Conservation (phyloP, 306 rosid species). For the Mimosa bimucronata region DNA sequence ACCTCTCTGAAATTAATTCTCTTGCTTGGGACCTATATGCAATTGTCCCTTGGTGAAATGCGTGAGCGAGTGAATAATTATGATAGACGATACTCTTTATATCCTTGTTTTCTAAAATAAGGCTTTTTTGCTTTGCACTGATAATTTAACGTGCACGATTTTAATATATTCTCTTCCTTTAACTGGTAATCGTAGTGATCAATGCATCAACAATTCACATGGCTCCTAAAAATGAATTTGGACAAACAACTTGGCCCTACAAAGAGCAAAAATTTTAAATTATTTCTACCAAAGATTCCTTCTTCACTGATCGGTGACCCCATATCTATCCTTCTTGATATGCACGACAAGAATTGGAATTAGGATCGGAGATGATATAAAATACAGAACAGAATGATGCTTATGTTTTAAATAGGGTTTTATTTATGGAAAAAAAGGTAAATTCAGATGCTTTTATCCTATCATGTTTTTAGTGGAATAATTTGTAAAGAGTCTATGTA, state of each 20-base stretch:
- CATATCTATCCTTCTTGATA: constrained; percentile 46
- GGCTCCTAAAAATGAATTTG: constrained; percentile 41
- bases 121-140: constrained; percentile 29
- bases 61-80: constrained; percentile 51
- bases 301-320: constrained; percentile 43
- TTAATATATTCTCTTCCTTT: constrained; percentile 28
- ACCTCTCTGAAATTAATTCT: too few species aligned
- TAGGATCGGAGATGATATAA: not conserved
- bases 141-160: constrained; percentile 7
- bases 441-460: not conserved
- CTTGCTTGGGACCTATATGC: too few species aligned
- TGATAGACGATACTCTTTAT: constrained; percentile 43
- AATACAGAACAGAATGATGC: not conserved
- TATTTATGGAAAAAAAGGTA: not conserved
- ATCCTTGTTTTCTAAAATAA: constrained; percentile 37
- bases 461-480: not conserved
- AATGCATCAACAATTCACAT: constrained; percentile 46
- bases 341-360: constrained; percentile 34
- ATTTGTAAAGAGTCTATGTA: not conserved
- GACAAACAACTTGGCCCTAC: constrained; percentile 44
- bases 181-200: constrained; percentile 19
- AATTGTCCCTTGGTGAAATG: too few species aligned
- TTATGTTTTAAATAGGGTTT: not conserved
- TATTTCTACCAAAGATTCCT: constrained; percentile 54
- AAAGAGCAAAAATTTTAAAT: not conserved